A percentile compares a stretch with the other conserved stretches of the same genome.
These are phyloP conservation scores for Pleurotus ostreatus DNA, from an alignment of 768 basidiomycete species.

Conservation along the genomic window DNA sequence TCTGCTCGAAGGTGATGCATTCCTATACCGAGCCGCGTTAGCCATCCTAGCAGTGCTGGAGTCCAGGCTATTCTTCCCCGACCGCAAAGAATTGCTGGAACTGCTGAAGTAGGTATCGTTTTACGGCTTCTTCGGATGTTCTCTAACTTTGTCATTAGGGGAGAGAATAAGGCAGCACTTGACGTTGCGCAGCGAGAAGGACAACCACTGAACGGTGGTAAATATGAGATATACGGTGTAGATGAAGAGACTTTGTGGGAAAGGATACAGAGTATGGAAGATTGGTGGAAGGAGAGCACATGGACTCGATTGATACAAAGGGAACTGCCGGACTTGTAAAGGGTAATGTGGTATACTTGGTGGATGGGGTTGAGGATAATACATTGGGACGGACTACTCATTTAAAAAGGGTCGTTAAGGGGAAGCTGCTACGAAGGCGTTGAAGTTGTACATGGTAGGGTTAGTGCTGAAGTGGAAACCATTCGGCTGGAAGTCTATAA, in stretches of 20 bases:
- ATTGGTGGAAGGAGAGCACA: constrained; percentile 92
- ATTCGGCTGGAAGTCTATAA: constrained; percentile 44
- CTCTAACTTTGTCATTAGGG: constrained; percentile 36
- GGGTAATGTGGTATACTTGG: too few species aligned
- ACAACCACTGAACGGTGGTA: constrained; percentile 57
- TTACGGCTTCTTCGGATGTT: constrained; percentile 5
- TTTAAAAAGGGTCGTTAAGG: not conserved
- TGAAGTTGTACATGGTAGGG: constrained; percentile 67
- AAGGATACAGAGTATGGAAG: constrained; percentile 74
- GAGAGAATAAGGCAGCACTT: constrained; percentile 77
- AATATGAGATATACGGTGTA: constrained; percentile 83
- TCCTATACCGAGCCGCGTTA: constrained; percentile 82
- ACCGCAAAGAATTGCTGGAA: constrained; percentile 71
- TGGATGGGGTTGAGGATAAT: not conserved
- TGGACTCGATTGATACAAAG: constrained; percentile 80
- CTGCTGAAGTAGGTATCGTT: constrained; percentile 56
- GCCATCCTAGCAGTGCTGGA: constrained; percentile 81
- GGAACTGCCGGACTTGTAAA: constrained; percentile 74
- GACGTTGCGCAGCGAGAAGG: constrained; percentile 80
- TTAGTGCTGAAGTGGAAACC: constrained; percentile 51
- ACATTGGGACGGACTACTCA: not conserved
- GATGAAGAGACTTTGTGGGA: constrained; percentile 87
- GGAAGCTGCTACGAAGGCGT: constrained; percentile 53
- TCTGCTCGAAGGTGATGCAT: constrained; percentile 85
- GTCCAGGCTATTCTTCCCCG: constrained; percentile 85